A percentile compares a stretch with the other conserved stretches of the same genome.
Conservation (phyloP, 208 protist species). For the Leishmania tropica region DNA sequence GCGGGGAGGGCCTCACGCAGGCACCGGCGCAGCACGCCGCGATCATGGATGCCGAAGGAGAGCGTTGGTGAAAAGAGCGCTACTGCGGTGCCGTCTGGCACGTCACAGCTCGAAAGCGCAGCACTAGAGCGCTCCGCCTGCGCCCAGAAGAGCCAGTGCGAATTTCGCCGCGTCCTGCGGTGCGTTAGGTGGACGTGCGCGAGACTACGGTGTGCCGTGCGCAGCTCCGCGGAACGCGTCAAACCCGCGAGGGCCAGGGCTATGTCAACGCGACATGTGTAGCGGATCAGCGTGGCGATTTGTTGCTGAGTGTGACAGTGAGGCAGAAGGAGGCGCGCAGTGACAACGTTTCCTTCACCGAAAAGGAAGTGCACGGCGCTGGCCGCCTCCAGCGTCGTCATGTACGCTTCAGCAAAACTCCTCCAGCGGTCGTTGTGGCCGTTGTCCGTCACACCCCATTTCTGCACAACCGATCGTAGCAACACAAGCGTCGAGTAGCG, state of each 20-base stretch:
- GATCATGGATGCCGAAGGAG: slow-evolving; percentile 9
- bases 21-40: slow-evolving; percentile 9
- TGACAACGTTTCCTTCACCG: slow-evolving; percentile 37
- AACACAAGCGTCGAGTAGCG: slow-evolving; percentile 25
- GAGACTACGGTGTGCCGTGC: slow-evolving; percentile 21
- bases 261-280: slow-evolving; percentile 31
- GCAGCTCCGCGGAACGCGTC: slow-evolving; percentile 3
- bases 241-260: slow-evolving; percentile 28
- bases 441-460: slow-evolving; percentile 8
- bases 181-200: slow-evolving; percentile 23
- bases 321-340: slow-evolving; percentile 37
- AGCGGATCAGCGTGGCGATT: slow-evolving; percentile 45
- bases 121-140: slow-evolving; percentile 3
- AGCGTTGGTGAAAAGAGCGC: slow-evolving; percentile 7
- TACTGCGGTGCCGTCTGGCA: neutral
- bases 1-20: slow-evolving; percentile 18
- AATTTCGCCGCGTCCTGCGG: neutral
- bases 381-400: slow-evolving; percentile 34
- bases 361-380: slow-evolving; percentile 47
- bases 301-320: slow-evolving; percentile 43
- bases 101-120: neutral
- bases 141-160: neutral
- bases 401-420: slow-evolving; percentile 5
- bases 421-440: slow-evolving; percentile 8
- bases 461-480: slow-evolving; percentile 16